phyloP scores from a whole-genome alignment of 1,139 yeast genomes.

The Candida mesenterica region DNA sequence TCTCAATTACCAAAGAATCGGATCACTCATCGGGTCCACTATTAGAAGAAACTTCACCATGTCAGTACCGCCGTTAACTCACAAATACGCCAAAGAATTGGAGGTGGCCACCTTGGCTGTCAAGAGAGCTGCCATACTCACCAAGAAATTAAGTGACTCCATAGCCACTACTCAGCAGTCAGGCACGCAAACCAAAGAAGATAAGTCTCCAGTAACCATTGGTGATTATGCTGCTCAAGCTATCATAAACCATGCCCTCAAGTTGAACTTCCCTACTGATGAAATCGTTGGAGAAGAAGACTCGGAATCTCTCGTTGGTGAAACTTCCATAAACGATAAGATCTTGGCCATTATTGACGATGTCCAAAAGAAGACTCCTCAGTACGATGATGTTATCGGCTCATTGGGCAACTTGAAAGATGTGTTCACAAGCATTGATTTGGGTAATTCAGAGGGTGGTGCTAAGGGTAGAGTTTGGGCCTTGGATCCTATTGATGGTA shows the following conservation, averaged over 20 bases:
- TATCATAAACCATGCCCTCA: constrained; percentile 79
- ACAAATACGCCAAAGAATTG: constrained; percentile 54
- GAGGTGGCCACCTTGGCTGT: constrained; percentile 86
- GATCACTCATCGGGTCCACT: neutral
- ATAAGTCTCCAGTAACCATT: constrained; percentile 91
- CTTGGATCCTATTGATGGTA: constrained; percentile 96
- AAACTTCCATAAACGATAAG: constrained; percentile 40
- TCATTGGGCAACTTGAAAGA: constrained; percentile 43
- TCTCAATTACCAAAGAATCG: constrained; percentile 6
- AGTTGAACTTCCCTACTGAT: constrained; percentile 76
- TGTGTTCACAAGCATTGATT: constrained; percentile 67
- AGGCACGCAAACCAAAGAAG: constrained; percentile 76
- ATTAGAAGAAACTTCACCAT: neutral
- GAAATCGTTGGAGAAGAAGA: constrained; percentile 95
- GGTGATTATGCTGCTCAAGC: constrained; percentile 98
- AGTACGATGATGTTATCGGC: constrained; percentile 32
- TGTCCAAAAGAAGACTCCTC: constrained; percentile 38
- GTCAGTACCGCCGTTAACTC: constrained; percentile 13
- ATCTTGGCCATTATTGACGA: constrained; percentile 51
- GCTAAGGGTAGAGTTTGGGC: constrained; percentile 88
- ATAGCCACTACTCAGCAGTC: constrained; percentile 57
- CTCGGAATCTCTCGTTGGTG: constrained; percentile 55
- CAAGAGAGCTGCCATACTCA: constrained; percentile 76
- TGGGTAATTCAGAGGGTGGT: constrained; percentile 80
- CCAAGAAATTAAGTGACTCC: constrained; percentile 68